Conservation (phyloP, 768 basidiomycete genomes). For the Ramaria sp. region DNA sequence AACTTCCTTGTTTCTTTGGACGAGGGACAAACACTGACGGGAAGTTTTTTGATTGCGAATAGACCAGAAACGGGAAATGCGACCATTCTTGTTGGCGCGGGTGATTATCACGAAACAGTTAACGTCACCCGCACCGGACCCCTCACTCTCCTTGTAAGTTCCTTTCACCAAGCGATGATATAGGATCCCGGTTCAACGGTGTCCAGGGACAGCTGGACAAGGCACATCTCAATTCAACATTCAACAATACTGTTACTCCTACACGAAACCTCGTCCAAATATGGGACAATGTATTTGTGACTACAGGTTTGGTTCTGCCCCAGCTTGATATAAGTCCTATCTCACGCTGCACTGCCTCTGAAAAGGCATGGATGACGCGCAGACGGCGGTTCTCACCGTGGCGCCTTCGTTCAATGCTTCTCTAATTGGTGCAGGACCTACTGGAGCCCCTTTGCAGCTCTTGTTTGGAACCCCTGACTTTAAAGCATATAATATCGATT, state of each 20-base stretch:
- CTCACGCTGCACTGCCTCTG: conserved; percentile 7
- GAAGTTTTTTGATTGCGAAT: background rate
- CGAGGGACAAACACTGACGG: background rate
- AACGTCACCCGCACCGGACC: conserved; percentile 45
- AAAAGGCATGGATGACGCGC: conserved; percentile 40
- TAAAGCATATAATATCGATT: conserved; percentile 56
- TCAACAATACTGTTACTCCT: conserved; percentile 26
- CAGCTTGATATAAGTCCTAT: background rate
- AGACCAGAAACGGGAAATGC: conserved; percentile 33
- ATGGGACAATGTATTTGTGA: conserved; percentile 36
- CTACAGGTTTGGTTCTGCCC: background rate
- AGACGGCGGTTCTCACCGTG: conserved; percentile 48
- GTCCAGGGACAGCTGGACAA: conserved; percentile 38
- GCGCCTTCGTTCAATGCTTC: conserved; percentile 46
- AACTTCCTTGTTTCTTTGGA: background rate
- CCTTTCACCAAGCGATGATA: background rate
- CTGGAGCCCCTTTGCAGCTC: conserved; percentile 41
- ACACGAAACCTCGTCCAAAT: conserved; percentile 41
- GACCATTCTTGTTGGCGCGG: conserved; percentile 44
- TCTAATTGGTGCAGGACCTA: conserved; percentile 49
- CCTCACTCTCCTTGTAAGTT: conserved; percentile 42
- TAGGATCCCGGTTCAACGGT: background rate
- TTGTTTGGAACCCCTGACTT: conserved; percentile 48
- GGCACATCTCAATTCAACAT: conserved; percentile 23
- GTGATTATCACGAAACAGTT: conserved; percentile 49